Base-by-base conservation (phyloP, 169 alveolate genomes). In the Theileria orientalis region DNA sequence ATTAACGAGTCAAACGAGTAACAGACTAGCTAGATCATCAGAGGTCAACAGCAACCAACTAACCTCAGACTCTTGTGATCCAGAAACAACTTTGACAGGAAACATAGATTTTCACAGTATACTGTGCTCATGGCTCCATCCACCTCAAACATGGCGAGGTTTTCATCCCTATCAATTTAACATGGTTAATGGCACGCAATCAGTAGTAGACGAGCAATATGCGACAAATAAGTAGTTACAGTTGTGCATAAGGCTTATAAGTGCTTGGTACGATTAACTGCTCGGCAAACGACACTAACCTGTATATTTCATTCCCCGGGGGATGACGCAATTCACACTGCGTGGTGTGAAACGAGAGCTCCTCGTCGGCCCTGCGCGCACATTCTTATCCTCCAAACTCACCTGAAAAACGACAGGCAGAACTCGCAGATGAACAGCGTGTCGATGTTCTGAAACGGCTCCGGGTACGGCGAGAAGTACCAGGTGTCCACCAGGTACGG, bases 381-480 rank as follows among this genome's bases (percentile, higher is more conserved):
- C 3, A n/a, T 30, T 35, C 19, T 14, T 1, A 27, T 16, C 0
- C 21, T 13, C 9, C 27, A 6, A 41, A 74, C 92, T 37, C 32
- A 86, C 92, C 71, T 83, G 82, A 92, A 95, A 73, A 95, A 95
- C 21, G 93, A 72, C 35, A 98, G 90, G 80, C 99, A 98, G 82
- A 94, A 97, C 76, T 96, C 99, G 76, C 99, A 98, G 13, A 97
- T 92, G 74, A 91, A 94, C 35, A 98, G 90, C 2, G 92, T 89
- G 44, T 95, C 98, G 32, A 94, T 87, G 72, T 96, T 92, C 69
- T 97, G 99, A 63, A 90, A 96, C 42, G 93, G 97, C 57, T 92
- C 93, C 13, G 99, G 99, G 61, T 94, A 96, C 32, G 99, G 99
- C 30, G 99, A 94, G 83, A 94, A 97, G 82, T 97, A 97, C 99